Percentiles rank a stretch among this genome's conserved stretches.
These are phyloP conservation scores for Mycena capillaripes DNA, from an alignment of 768 basidiomycete genomes.

Conservation along the genomic window DNA sequence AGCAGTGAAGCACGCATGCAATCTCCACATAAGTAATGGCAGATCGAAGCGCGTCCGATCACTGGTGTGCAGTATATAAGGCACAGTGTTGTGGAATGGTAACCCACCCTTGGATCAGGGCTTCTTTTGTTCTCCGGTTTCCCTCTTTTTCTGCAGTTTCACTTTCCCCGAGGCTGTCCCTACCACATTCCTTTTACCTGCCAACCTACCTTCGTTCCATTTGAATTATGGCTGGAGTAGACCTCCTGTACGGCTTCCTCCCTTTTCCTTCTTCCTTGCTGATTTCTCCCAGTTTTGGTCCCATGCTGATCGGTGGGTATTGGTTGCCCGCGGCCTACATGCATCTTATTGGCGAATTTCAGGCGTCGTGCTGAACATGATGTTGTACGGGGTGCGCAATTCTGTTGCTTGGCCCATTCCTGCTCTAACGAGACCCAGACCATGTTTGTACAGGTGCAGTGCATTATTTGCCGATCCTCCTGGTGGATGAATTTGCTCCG, in stretches of 20 bases:
- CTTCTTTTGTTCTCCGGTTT: too few relatives aligned
- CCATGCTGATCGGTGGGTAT: constrained; percentile 26
- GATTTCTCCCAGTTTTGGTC: constrained; percentile 13
- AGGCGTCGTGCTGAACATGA: constrained; percentile 28
- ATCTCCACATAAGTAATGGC: too few relatives aligned
- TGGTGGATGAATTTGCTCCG: not conserved
- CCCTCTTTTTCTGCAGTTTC: too few relatives aligned
- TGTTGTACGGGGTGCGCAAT: constrained; percentile 28
- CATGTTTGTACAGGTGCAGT: constrained; percentile 17
- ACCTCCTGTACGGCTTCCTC: constrained; percentile 29
- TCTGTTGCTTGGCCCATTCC: not conserved
- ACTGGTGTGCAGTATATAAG: too few relatives aligned
- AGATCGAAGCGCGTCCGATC: too few relatives aligned
- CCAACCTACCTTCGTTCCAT: not conserved
- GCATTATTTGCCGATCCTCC: not conserved
- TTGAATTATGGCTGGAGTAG: constrained; percentile 32
- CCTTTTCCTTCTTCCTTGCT: not conserved
- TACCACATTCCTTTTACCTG: not conserved
- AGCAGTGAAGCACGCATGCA: too few relatives aligned
- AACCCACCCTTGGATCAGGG: too few relatives aligned
- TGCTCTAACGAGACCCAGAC: not conserved
- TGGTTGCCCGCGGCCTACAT: not conserved
- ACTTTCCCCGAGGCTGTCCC: not conserved
- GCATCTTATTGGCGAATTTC: not conserved
- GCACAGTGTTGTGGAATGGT: too few relatives aligned